Percentiles rank a stretch among this genome's conserved stretches.
phyloP scores from a whole-genome alignment of 495 filamentous ascomycete genomes.

The Annulohypoxylon bovei region DNA sequence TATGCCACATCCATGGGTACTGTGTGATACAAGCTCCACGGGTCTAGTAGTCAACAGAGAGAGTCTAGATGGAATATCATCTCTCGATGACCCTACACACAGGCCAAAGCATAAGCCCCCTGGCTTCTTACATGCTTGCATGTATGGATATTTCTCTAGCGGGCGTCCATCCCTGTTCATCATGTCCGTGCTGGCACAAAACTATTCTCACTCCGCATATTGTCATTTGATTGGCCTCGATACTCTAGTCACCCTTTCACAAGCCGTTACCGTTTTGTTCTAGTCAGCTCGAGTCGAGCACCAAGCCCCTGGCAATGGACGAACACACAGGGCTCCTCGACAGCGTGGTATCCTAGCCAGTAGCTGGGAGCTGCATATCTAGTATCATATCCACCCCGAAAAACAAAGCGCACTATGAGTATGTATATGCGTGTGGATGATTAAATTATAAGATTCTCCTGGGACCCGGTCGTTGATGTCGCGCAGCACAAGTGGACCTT shows the following conservation, averaged over 20 bases:
- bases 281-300: conserved; percentile 15
- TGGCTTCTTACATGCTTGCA: conserved; percentile 15
- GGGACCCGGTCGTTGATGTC: conserved; percentile 17
- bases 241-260: conserved; percentile 16
- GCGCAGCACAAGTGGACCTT: conserved; percentile 20
- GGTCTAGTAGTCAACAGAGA: conserved; percentile 1
- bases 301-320: conserved; percentile 14
- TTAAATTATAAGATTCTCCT: conserved; percentile 23
- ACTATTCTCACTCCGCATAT: conserved; percentile 13
- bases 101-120: background rate
- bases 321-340: conserved; percentile 1
- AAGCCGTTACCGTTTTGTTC: conserved; percentile 5
- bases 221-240: conserved; percentile 27
- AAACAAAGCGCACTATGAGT: background rate
- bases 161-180: conserved; percentile 14
- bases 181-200: conserved; percentile 26
- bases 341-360: conserved; percentile 21
- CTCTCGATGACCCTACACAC: conserved; percentile 5
- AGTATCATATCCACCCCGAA: conserved; percentile 1
- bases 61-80: conserved; percentile 8
- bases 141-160: background rate
- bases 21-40: conserved; percentile 19
- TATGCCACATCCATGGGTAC: conserved; percentile 1
- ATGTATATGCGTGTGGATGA: background rate
- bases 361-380: conserved; percentile 19